phyloP scores from a whole-genome alignment of 345 rosid genomes.

The Syzygium jambos region DNA sequence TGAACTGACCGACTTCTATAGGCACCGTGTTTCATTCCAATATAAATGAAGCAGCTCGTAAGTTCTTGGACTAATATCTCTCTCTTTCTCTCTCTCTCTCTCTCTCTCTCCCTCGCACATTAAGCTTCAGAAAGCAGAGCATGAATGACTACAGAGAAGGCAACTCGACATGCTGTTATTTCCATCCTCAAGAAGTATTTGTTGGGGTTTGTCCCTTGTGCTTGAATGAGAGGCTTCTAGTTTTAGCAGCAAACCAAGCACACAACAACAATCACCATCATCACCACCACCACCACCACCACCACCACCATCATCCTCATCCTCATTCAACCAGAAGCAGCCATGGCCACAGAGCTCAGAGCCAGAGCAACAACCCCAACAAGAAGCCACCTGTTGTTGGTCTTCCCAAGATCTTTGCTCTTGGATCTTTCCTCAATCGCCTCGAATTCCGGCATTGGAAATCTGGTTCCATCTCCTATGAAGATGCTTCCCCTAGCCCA shows the following conservation, averaged over 20 bases:
- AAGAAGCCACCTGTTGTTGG: slow-evolving; percentile 27
- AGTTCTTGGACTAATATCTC: background rate
- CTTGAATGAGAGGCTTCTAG: slow-evolving; percentile 74
- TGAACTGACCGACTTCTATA: background rate
- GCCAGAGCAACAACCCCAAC: background rate
- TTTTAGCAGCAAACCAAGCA: slow-evolving; percentile 66
- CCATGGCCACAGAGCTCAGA: background rate
- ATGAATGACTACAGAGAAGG: slow-evolving; percentile 56
- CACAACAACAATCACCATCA: background rate
- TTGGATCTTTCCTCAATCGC: slow-evolving; percentile 61
- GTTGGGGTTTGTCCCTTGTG: slow-evolving; percentile 82
- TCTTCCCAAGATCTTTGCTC: slow-evolving; percentile 71
- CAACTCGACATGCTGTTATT: slow-evolving; percentile 39
- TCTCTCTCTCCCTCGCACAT: background rate
- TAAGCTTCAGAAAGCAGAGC: background rate
- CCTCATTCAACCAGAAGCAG: background rate
- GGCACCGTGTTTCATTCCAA: background rate
- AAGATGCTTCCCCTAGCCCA: slow-evolving; percentile 51
- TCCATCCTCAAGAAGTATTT: slow-evolving; percentile 57
- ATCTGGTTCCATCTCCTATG: slow-evolving; percentile 17
- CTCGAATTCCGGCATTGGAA: slow-evolving; percentile 60
- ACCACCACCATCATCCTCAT: background rate
- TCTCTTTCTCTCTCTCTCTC: background rate
- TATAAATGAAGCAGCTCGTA: background rate
- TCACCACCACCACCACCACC: slow-evolving; percentile 11